A percentile compares a stretch with the other conserved stretches of the same genome.
Evolutionary conservation across 345 rosid species (phyloP).

Genomic region (Eutrema yunnanense): DNA sequence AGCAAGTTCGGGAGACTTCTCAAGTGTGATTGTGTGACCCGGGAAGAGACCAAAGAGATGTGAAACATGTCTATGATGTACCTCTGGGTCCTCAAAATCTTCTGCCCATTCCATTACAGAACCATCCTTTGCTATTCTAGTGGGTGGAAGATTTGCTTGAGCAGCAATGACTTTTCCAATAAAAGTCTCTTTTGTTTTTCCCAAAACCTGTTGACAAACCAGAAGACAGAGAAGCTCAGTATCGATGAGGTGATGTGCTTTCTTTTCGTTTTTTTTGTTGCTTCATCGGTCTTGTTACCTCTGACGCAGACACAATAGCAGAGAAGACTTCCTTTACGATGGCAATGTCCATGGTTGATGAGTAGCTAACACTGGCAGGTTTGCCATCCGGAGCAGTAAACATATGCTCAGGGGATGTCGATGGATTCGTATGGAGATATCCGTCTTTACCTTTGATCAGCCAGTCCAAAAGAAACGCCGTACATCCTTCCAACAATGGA

Average conservation of each 20-base stretch:
- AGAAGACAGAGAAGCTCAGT: constrained; percentile 15
- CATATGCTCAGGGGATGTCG: constrained; percentile 92
- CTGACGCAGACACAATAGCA: constrained; percentile 63
- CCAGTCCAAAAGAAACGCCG: constrained; percentile 79
- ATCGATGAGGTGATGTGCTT: background rate
- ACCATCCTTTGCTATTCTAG: constrained; percentile 65
- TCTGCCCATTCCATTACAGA: constrained; percentile 97
- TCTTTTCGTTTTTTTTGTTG: background rate
- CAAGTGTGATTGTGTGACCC: constrained; percentile 71
- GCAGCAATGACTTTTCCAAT: constrained; percentile 50
- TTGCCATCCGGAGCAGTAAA: constrained; percentile 76
- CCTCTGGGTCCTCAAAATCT: constrained; percentile 81
- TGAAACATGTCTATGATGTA: constrained; percentile 79
- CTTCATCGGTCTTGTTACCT: constrained; percentile 46
- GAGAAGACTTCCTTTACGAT: constrained; percentile 75
- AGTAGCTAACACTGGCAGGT: constrained; percentile 85
- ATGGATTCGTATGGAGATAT: constrained; percentile 85
- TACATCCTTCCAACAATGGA: constrained; percentile 84
- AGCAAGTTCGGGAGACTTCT: constrained; percentile 64
- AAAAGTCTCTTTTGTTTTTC: constrained; percentile 46
- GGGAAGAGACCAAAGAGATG: constrained; percentile 93
- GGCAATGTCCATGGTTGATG: constrained; percentile 92
- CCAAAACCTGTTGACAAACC: constrained; percentile 48
- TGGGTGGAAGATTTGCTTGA: constrained; percentile 63
- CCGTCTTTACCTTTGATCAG: constrained; percentile 70